Percentiles rank a stretch among this genome's conserved stretches.
Evolutionary conservation across 2,329 filamentous ascomycete species (phyloP).

Genomic region (Allantophomopsis lycopodina): DNA sequence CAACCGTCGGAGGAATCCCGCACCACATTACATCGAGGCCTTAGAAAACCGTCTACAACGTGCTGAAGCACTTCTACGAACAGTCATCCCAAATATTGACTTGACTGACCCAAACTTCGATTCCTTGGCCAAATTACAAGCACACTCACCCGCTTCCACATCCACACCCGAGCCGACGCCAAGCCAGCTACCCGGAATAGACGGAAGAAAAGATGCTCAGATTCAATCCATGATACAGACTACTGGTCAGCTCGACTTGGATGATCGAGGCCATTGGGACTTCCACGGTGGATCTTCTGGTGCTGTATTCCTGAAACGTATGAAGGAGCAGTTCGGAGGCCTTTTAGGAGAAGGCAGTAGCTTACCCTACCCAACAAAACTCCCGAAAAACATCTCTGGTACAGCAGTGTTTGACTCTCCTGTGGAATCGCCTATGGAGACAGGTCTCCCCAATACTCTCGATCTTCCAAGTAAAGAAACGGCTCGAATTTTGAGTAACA

Average conservation of each 20-base stretch:
- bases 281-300: conserved; percentile 92
- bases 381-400: conserved; percentile 41
- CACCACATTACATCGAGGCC: conserved; percentile 61
- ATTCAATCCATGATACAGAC: conserved; percentile 92
- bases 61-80: conserved; percentile 50
- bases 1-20: conserved; percentile 59
- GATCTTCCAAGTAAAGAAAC: conserved; percentile 56
- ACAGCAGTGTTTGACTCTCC: conserved; percentile 14
- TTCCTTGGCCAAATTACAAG: conserved; percentile 49
- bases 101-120: conserved; percentile 77
- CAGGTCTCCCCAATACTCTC: conserved; percentile 21
- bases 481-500: conserved; percentile 37
- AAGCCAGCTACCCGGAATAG: conserved; percentile 6
- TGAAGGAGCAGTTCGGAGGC: conserved; percentile 78
- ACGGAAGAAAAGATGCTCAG: conserved; percentile 48
- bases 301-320: conserved; percentile 71
- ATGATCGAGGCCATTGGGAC: conserved; percentile 85
- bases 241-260: conserved; percentile 79
- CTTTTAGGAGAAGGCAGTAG: conserved; percentile 50
- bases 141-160: conserved; percentile 23
- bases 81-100: conserved; percentile 51
- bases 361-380: conserved; percentile 39
- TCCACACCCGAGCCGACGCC: conserved; percentile 24
- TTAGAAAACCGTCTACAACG: conserved; percentile 55
- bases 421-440: conserved; percentile 16